A percentile compares a stretch with the other conserved stretches of the same genome.
These are phyloP conservation scores for Wickerhamiella vanderwaltii DNA, from an alignment of 805 yeast genomes.

Conservation along the genomic window DNA sequence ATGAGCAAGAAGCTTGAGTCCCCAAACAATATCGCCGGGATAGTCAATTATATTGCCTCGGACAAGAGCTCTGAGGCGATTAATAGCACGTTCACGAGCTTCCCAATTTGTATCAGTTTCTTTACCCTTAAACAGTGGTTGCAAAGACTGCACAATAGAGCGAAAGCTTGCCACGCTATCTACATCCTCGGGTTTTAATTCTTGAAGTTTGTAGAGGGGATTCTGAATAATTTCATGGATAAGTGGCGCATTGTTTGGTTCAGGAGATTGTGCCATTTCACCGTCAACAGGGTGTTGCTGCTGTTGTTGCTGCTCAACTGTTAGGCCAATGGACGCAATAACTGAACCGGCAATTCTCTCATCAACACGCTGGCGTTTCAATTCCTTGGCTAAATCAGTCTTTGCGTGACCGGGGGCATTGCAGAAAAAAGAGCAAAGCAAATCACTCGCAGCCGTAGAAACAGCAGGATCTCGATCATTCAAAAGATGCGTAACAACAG, in stretches of 20 bases:
- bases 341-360: neutral
- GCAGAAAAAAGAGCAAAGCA: constrained; percentile 32
- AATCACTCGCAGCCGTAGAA: constrained; percentile 20
- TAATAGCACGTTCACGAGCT: constrained; percentile 49
- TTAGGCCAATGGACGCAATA: neutral
- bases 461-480: constrained; percentile 21
- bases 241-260: neutral
- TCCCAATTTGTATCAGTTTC: constrained; percentile 90
- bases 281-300: neutral
- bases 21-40: constrained; percentile 28
- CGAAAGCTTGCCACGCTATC: constrained; percentile 24
- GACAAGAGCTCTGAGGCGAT: constrained; percentile 44
- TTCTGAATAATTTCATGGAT: constrained; percentile 11
- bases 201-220: constrained; percentile 31
- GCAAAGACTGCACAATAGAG: constrained; percentile 25
- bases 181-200: constrained; percentile 27
- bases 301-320: neutral
- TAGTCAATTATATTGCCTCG: constrained; percentile 40
- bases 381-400: constrained; percentile 34
- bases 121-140: constrained; percentile 43
- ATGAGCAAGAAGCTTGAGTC: constrained; percentile 38
- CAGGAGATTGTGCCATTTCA: neutral
- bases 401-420: constrained; percentile 32
- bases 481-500: constrained; percentile 24
- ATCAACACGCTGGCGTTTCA: constrained; percentile 26